These are phyloP conservation scores for Pinus albicaulis DNA, from an alignment of 75 land plant genomes.

Conservation along the genomic window DNA sequence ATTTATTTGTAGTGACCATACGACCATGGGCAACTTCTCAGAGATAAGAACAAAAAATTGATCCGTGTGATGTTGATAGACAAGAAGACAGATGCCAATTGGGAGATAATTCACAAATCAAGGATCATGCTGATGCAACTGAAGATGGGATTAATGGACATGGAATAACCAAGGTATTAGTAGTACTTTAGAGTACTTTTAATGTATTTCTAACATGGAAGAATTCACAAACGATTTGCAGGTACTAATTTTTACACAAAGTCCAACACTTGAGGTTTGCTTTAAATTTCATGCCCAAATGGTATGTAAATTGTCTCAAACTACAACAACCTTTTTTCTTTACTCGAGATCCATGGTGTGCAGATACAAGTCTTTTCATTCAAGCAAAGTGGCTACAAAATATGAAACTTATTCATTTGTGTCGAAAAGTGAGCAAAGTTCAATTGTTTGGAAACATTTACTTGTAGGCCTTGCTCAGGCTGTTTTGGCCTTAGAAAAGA, in stretches of 20 bases:
- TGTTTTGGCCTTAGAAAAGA: slow-evolving; percentile 37
- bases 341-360: slow-evolving; percentile 32
- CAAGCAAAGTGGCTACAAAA: slow-evolving; percentile 8
- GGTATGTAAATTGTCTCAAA: slow-evolving; percentile 39
- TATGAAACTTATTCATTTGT: slow-evolving; percentile 2
- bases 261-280: slow-evolving; percentile 52
- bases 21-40: not conserved
- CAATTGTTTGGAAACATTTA: slow-evolving; percentile 26
- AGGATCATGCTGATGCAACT: not conserved
- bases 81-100: not conserved
- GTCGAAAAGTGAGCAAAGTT: slow-evolving; percentile 11
- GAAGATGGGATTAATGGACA: not conserved
- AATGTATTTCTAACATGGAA: slow-evolving; percentile 28
- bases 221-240: slow-evolving; percentile 40
- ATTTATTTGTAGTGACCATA: not conserved
- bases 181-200: slow-evolving; percentile 1
- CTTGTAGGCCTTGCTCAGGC: slow-evolving; percentile 40
- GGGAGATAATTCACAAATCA: not conserved
- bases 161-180: not conserved
- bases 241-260: slow-evolving; percentile 37
- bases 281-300: slow-evolving; percentile 79
- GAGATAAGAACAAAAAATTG: not conserved
- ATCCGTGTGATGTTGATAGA: not conserved
- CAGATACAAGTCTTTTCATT: slow-evolving; percentile 2
- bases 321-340: slow-evolving; percentile 45